Percentiles rank a stretch among this genome's conserved stretches.
phyloP scores from a whole-genome alignment of 257 asterid species.

The Penstemon barbatus region DNA sequence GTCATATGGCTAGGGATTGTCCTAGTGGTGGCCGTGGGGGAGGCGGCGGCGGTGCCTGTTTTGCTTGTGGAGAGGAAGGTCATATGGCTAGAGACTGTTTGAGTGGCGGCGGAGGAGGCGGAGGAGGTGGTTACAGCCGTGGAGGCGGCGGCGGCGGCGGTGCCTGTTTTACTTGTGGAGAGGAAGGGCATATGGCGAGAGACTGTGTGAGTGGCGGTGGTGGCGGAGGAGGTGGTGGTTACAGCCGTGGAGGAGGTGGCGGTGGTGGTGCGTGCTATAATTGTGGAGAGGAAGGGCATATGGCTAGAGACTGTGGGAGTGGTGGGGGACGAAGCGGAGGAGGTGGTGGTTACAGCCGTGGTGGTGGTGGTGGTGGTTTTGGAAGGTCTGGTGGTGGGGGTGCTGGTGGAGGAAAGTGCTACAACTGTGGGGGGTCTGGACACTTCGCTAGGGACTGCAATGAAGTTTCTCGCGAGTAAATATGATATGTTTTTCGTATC shows the following conservation, averaged over 20 bases:
- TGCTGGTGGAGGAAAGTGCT: slow-evolving; percentile 47
- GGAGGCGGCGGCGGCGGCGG: slow-evolving; percentile 33
- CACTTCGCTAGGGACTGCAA: slow-evolving; percentile 81
- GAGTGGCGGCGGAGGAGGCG: slow-evolving; percentile 36
- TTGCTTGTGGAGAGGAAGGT: slow-evolving; percentile 60
- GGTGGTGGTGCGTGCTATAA: slow-evolving; percentile 54
- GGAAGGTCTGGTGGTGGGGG: slow-evolving; percentile 32
- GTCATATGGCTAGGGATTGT: slow-evolving; percentile 50
- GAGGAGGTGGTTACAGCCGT: slow-evolving; percentile 23
- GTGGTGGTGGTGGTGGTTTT: slow-evolving; percentile 39
- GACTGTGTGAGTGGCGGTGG: slow-evolving; percentile 46
- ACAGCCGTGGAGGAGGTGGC: slow-evolving; percentile 24
- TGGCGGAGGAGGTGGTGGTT: slow-evolving; percentile 32
- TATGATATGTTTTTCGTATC: not conserved
- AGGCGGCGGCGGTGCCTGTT: slow-evolving; percentile 48
- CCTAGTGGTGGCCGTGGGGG: slow-evolving; percentile 18
- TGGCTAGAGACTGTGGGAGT: slow-evolving; percentile 55
- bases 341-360: slow-evolving; percentile 33
- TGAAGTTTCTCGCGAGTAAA: slow-evolving; percentile 25
- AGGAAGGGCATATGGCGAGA: slow-evolving; percentile 56
- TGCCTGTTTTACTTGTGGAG: slow-evolving; percentile 70
- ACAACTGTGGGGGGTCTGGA: slow-evolving; percentile 68
- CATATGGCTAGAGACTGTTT: slow-evolving; percentile 63
- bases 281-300: slow-evolving; percentile 67
- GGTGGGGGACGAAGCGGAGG: slow-evolving; percentile 37